Base-by-base conservation (phyloP, 768 basidiomycete species). In the Trametes sanguinea region DNA sequence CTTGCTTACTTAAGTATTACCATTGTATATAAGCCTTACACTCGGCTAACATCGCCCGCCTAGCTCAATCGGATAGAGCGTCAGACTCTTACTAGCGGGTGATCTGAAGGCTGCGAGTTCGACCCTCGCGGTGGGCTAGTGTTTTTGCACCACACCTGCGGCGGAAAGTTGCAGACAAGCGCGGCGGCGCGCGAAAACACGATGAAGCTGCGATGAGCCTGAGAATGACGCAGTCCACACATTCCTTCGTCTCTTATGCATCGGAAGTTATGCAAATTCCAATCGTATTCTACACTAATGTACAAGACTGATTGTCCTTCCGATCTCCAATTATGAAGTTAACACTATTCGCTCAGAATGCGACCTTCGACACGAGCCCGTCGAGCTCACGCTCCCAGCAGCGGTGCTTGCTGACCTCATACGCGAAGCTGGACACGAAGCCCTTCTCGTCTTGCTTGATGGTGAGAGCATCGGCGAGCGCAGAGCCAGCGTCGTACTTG, bases 61-160 rank as follows among this genome's bases (percentile, higher is more conserved):
- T 61, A 55, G 60, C 60, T 56, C 60, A 63, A 63, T 63, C 56
- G 62, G 62, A 63, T 58, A 63, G 80, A 82, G 83, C 83, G 82
- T 84, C 81, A 83, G 83, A 82, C 81, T 83, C 80, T 83, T 82
- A 83, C 37, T 52, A 37, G 55, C 55, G 53, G 56, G 50, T 62
- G 52, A 83, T 82, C 81, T 83, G 80, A 83, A 82, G 81, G 81
- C 80, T 83, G 81, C 81, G 81, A 81, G 80, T 82, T 82, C 81
- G 81, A 82, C 81, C 81, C 81, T 81, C 81, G 81, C 81, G 81
- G 81, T 83, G 81, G 81, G 81, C 81, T 82, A 83, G 50, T 63
- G 10, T 27, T 59, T 51, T 43, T 44, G 48, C 16, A 3, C 11
- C 30, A 22, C 22, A 22, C 22, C 22, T 22, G 22, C 22, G 22